Percentiles rank a stretch among this genome's conserved stretches.
Conservation (phyloP, 192 early-diverging fungal species). For the Mortierella alpina region DNA sequence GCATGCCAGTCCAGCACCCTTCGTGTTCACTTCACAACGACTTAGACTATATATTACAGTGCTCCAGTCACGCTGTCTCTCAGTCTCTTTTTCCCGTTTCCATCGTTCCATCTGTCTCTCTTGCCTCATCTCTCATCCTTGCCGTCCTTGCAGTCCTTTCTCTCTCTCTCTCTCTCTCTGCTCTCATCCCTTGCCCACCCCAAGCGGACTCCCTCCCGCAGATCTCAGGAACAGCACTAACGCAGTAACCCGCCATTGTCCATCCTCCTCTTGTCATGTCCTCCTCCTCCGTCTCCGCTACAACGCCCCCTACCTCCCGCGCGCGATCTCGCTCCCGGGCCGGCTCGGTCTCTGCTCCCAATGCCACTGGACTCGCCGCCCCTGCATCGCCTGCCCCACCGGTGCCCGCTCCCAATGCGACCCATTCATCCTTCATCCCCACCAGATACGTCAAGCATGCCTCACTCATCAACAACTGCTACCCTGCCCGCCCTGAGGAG, state of each 20-base stretch:
- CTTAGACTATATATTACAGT: not conserved
- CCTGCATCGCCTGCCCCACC: constrained; percentile 31
- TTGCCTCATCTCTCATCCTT: not conserved
- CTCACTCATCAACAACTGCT: constrained; percentile 81
- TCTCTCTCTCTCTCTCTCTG: not conserved
- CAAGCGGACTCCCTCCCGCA: not conserved
- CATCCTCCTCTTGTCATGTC: constrained; percentile 14
- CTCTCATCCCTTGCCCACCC: not conserved
- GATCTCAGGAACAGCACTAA: constrained; percentile 5
- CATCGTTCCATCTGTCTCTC: not conserved
- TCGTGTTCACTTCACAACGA: not conserved
- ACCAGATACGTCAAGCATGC: constrained; percentile 80
- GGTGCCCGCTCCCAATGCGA: constrained; percentile 33
- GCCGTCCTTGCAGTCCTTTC: not conserved
- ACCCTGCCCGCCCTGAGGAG: constrained; percentile 71
- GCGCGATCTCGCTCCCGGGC: constrained; percentile 40
- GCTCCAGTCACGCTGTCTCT: not conserved
- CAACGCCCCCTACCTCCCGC: constrained; percentile 24
- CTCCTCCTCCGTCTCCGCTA: constrained; percentile 7
- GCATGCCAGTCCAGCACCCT: too few relatives aligned
- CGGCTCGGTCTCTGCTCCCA: constrained; percentile 30
- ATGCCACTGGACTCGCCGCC: constrained; percentile 11
- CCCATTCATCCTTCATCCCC: constrained; percentile 52
- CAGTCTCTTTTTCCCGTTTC: not conserved
- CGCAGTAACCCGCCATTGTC: not conserved